Evolutionary conservation across 768 basidiomycete species (phyloP), one percentile per base, ranked within the genome.

Genomic region (Leucocoprinus sp.): DNA sequence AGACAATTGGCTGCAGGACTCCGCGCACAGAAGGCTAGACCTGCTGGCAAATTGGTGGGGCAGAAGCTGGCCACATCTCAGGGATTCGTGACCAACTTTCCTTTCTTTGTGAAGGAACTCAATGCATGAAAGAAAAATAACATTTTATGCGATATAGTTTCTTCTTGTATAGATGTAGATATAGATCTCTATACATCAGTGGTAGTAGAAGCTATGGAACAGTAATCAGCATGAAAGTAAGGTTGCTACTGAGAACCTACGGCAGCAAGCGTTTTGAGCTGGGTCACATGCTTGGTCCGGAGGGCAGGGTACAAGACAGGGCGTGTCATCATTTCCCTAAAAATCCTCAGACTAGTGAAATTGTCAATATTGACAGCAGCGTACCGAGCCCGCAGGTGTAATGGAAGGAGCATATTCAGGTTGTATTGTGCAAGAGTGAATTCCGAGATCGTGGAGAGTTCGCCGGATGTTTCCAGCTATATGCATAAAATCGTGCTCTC

Each of bases 361-460:
- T 21, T 14, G 48, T 31, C 21, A 46, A 28, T 28, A 21, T 17
- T 28, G 36, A 14, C 18, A 21, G 14, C 40, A 27, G 11, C 49
- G 41, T 23, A 23, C 43, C 18, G 34, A 36, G 35, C 37, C 75
- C 29, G 77, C 75, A 8, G 72, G 67, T 7, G 34, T 41, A 64
- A 55, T 35, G 62, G 52, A 38, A 56, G 64, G 37, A 57, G 63
- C 68, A 52, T 89, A 90, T 57, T 96, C 93, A 5, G 93, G 93
- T 56, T 96, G 93, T 50, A 96, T 93, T 2, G 93, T 96, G 53
- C 85, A 83, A 4, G 87, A 90, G 65, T 98, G 96, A 48, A 99
- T 92, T 21, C 93, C 93, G 55, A 88, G 86, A 37, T 84, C 69
- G 60, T 98, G 96, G 45, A 98, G 73, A 1, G 75, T 78, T 61